phyloP scores from a whole-genome alignment of 352 stramenopile genomes.

The Phytophthora pistaciae region DNA sequence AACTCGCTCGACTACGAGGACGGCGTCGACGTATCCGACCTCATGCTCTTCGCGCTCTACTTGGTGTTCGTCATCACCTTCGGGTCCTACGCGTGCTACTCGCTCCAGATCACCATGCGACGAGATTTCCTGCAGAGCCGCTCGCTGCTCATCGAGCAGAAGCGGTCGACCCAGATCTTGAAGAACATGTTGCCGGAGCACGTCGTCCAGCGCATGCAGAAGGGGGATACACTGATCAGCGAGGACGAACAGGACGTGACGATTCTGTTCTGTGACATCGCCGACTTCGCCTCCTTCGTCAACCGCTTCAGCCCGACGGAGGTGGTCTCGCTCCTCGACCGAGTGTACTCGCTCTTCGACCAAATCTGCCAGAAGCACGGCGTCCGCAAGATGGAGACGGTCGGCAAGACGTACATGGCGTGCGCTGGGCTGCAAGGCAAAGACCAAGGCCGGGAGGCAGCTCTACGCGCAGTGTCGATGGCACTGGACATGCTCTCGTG shows the following conservation, averaged over 20 bases:
- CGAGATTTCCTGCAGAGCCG: constrained; percentile 86
- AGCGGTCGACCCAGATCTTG: constrained; percentile 82
- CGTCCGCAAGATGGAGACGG: constrained; percentile 94
- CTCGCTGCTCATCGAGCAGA: constrained; percentile 81
- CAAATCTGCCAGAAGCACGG: constrained; percentile 92
- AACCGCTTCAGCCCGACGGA: constrained; percentile 80
- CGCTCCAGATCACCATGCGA: constrained; percentile 84
- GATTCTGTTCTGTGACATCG: constrained; percentile 89
- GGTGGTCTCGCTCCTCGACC: constrained; percentile 88
- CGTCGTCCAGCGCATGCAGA: constrained; percentile 87
- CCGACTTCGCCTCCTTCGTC: constrained; percentile 83
- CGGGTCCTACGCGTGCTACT: constrained; percentile 82
- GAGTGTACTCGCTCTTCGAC: constrained; percentile 94
- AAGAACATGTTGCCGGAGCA: constrained; percentile 90
- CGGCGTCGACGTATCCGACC: constrained; percentile 58
- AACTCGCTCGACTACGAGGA: constrained; percentile 30
- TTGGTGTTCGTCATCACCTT: constrained; percentile 82
- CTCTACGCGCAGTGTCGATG: constrained; percentile 78
- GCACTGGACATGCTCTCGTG: constrained; percentile 79
- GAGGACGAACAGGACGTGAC: constrained; percentile 91
- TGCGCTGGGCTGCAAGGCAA: constrained; percentile 88
- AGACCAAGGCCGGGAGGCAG: constrained; percentile 76
- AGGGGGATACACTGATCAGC: constrained; percentile 82
- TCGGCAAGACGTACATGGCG: constrained; percentile 94
- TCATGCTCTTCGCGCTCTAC: constrained; percentile 79